Evolutionary conservation across 495 filamentous ascomycete genomes (phyloP).

Genomic region (Penicillium angulare): DNA sequence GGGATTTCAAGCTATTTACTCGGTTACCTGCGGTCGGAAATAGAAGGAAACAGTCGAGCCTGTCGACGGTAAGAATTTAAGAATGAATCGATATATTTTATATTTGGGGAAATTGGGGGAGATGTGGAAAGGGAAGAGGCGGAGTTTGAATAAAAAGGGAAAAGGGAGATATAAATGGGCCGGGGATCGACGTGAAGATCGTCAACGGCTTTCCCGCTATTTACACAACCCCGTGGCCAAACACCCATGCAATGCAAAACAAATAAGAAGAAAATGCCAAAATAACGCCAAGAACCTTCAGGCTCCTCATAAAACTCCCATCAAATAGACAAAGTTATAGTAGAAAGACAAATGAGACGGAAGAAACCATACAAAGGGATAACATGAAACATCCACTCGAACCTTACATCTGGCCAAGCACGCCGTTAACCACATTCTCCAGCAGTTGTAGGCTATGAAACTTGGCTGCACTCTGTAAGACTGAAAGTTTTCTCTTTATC

Average conservation of each 20-base stretch:
- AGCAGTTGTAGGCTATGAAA: slow-evolving; percentile 82
- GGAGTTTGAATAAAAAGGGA: slow-evolving; percentile 1
- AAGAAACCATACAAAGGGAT: slow-evolving; percentile 5
- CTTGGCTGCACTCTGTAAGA: slow-evolving; percentile 70
- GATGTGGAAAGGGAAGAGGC: not conserved
- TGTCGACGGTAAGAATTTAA: not conserved
- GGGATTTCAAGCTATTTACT: slow-evolving; percentile 1
- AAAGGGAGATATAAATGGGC: not conserved
- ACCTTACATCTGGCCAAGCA: slow-evolving; percentile 43
- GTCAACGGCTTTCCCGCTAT: slow-evolving; percentile 3
- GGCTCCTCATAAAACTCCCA: no score
- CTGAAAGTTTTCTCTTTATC: slow-evolving; percentile 60
- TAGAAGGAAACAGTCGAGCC: not conserved
- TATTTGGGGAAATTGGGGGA: not conserved
- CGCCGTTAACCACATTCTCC: slow-evolving; percentile 65
- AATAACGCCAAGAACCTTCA: no score
- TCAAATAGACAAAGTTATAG: not conserved
- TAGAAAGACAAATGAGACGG: slow-evolving; percentile 10
- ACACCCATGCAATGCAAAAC: slow-evolving; percentile 11
- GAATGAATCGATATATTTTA: not conserved
- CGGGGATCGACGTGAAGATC: slow-evolving; percentile 5
- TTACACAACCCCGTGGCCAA: slow-evolving; percentile 2
- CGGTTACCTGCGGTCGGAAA: not conserved
- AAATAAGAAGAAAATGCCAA: no score
- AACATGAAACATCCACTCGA: no score